Evolutionary conservation across 805 yeast genomes (phyloP).

Genomic region (Candida anglica): DNA sequence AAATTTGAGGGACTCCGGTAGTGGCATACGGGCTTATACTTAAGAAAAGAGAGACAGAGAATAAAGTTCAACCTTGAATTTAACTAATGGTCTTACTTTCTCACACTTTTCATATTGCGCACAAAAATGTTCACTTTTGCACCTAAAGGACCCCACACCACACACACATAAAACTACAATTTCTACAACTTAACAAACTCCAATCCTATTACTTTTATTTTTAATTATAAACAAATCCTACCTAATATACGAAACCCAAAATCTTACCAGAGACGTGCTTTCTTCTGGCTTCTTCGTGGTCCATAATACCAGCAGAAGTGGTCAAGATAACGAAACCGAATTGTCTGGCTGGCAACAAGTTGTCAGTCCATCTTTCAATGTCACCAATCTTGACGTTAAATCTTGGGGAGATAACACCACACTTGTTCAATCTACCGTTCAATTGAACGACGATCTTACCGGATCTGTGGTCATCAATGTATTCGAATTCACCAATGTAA

Average conservation of each 20-base stretch:
- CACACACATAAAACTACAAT: too few relatives aligned
- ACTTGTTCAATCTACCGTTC: slow-evolving; percentile 53
- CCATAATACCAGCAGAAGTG: slow-evolving; percentile 96
- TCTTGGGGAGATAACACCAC: slow-evolving; percentile 95
- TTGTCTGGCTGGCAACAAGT: slow-evolving; percentile 94
- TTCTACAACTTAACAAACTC: too few relatives aligned
- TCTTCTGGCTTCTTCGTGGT: slow-evolving; percentile 98
- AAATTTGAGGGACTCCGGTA: slow-evolving; percentile 22
- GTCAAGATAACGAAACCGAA: slow-evolving; percentile 92
- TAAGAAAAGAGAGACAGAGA: not conserved
- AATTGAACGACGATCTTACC: slow-evolving; percentile 34
- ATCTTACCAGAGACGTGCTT: slow-evolving; percentile 96
- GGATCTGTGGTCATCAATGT: slow-evolving; percentile 33
- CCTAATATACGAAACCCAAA: slow-evolving; percentile 88
- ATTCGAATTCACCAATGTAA: slow-evolving; percentile 33
- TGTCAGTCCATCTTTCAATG: slow-evolving; percentile 92
- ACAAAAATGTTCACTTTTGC: too few relatives aligned
- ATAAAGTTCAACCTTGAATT: too few relatives aligned
- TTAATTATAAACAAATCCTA: too few relatives aligned
- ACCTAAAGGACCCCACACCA: too few relatives aligned
- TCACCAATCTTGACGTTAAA: slow-evolving; percentile 88
- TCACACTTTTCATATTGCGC: too few relatives aligned
- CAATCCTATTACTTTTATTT: too few relatives aligned
- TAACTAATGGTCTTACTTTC: too few relatives aligned
- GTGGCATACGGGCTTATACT: slow-evolving; percentile 5